Evolutionary conservation across 2,329 filamentous ascomycete species (phyloP).

Genomic region (Macroventuria anomochaeta): DNA sequence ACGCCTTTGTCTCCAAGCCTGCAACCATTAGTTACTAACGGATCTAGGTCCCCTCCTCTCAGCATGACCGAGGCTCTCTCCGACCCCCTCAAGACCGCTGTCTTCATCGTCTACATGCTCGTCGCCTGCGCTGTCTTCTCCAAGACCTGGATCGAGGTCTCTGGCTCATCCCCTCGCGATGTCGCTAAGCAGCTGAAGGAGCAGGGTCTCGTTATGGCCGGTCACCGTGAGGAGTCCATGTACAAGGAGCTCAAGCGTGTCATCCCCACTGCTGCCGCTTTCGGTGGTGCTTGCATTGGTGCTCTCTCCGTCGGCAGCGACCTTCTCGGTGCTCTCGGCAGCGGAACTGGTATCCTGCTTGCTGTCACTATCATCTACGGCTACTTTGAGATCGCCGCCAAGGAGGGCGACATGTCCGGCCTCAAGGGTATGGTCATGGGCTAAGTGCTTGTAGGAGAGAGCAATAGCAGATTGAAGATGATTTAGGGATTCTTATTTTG

Average conservation of each 20-base stretch:
- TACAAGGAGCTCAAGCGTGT: constrained; percentile 99
- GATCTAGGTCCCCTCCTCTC: constrained; percentile 75
- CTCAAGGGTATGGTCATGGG: constrained; percentile 71
- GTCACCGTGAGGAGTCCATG: constrained; percentile 99
- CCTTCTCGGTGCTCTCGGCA: constrained; percentile 92
- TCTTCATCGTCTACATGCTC: constrained; percentile 98
- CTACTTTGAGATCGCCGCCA: constrained; percentile 99
- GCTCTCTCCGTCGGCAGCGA: constrained; percentile 94
- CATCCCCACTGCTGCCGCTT: constrained; percentile 96
- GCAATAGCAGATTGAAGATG: neutral
- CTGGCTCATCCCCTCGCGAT: constrained; percentile 94
- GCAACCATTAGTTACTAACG: constrained; percentile 21
- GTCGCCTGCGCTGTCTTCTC: constrained; percentile 97
- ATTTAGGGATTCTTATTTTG: constrained; percentile 15
- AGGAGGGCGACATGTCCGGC: constrained; percentile 92
- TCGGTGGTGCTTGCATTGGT: constrained; percentile 98
- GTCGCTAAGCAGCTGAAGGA: constrained; percentile 99
- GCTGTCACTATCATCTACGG: constrained; percentile 99
- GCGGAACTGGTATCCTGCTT: constrained; percentile 95
- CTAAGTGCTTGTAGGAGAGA: constrained; percentile 32
- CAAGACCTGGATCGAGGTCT: constrained; percentile 99
- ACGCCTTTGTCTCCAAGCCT: constrained; percentile 14
- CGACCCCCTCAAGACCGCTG: constrained; percentile 93
- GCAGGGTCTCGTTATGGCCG: constrained; percentile 98
- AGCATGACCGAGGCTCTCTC: constrained; percentile 97